Conservation (phyloP, 1,139 yeast genomes). For the Saccharomyces hybrid region DNA sequence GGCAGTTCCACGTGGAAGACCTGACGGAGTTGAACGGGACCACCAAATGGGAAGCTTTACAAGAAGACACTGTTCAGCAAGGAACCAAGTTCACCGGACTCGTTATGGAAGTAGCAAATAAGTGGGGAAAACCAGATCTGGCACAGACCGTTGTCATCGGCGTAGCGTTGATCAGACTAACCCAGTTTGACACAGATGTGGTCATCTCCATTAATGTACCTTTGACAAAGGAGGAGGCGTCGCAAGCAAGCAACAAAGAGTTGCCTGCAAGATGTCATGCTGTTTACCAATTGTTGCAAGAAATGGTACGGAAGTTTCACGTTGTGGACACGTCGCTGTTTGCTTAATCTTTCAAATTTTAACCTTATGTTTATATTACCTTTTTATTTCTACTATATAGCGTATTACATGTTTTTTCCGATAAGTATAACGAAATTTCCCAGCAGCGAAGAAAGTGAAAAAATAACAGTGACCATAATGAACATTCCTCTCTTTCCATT, state of each 20-base stretch:
- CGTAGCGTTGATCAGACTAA: constrained; percentile 46
- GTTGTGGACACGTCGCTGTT: constrained; percentile 42
- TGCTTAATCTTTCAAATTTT: constrained; percentile 26
- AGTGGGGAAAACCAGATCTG: constrained; percentile 42
- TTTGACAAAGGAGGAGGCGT: constrained; percentile 2
- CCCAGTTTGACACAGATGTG: constrained; percentile 50
- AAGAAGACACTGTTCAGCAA: constrained; percentile 10
- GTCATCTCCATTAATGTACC: constrained; percentile 56
- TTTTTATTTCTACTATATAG: background rate
- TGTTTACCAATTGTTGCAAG: constrained; percentile 30
- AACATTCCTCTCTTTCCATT: background rate
- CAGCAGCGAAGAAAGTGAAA: background rate
- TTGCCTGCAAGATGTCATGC: constrained; percentile 25
- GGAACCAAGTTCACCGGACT: constrained; percentile 13
- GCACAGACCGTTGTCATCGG: constrained; percentile 38
- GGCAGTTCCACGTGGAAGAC: constrained; percentile 38
- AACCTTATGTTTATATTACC: background rate
- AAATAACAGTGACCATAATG: background rate
- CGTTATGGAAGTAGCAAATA: constrained; percentile 22
- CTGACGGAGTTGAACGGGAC: constrained; percentile 35
- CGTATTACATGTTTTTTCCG: background rate
- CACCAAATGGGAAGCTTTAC: constrained; percentile 20
- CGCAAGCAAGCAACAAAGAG: constrained; percentile 16
- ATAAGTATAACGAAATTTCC: background rate
- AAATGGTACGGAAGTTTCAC: constrained; percentile 30